A percentile compares a stretch with the other conserved stretches of the same genome.
phyloP scores from a whole-genome alignment of 176 grass and related monocot species.

The Avena insularis region DNA sequence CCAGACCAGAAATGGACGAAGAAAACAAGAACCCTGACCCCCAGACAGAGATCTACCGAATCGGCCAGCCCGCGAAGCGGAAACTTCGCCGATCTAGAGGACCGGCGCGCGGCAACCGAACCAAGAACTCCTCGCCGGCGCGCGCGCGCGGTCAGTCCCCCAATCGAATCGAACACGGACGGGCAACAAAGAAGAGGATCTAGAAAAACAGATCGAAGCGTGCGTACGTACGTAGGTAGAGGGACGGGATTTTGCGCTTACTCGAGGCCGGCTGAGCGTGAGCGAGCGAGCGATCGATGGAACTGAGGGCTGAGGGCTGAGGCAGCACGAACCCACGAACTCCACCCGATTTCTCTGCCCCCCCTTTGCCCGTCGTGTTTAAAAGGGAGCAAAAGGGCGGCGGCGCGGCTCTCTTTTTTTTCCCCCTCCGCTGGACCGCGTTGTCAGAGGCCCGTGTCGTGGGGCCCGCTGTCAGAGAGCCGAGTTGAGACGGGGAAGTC shows the following conservation, averaged over 20 bases:
- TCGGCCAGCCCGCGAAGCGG: neutral
- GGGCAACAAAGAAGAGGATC: neutral
- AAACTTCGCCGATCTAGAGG: neutral
- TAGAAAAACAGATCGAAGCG: neutral
- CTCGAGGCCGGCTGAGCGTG: neutral
- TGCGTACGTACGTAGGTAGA: accelerated
- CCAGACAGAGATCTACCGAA: slow-evolving; percentile 24
- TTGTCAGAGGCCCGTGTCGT: neutral
- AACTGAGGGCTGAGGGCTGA: neutral
- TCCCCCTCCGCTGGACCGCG: neutral
- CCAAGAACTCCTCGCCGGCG: neutral
- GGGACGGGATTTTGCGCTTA: neutral
- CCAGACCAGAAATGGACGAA: neutral
- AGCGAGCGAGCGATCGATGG: neutral
- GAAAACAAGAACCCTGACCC: slow-evolving; percentile 6
- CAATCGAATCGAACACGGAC: neutral
- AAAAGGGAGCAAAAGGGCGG: neutral
- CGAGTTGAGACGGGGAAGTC: neutral
- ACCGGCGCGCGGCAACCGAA: neutral
- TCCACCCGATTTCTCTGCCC: neutral
- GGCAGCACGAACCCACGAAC: slow-evolving; percentile 12
- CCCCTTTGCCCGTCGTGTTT: neutral
- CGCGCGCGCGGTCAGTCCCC: neutral
- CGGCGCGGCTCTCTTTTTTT: neutral
- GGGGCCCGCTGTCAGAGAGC: neutral